Conservation (phyloP, 2,329 filamentous ascomycete genomes). For the Chaetomiaceae sp. region DNA sequence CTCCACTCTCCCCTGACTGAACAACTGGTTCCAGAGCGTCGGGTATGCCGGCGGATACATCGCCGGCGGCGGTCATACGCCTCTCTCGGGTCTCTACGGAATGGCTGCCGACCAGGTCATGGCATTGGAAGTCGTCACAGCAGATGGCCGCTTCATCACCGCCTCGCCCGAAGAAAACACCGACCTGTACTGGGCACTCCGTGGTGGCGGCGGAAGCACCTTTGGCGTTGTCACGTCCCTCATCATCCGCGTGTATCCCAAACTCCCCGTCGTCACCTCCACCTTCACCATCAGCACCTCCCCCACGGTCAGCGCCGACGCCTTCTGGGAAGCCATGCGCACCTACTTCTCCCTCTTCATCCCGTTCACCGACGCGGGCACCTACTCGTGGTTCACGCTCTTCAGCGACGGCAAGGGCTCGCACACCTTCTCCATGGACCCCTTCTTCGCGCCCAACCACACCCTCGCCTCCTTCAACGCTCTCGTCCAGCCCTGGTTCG, state of each 20-base stretch:
- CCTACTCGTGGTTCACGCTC: constrained; percentile 33
- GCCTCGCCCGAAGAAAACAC: constrained; percentile 34
- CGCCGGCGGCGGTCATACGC: constrained; percentile 48
- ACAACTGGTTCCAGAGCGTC: too few species aligned
- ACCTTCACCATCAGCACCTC: constrained; percentile 36
- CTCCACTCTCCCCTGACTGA: too few species aligned
- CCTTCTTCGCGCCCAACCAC: constrained; percentile 34
- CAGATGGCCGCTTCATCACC: constrained; percentile 41
- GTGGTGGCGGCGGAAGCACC: constrained; percentile 20
- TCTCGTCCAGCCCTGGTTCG: constrained; percentile 33
- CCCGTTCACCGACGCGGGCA: constrained; percentile 33
- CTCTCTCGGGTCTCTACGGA: constrained; percentile 41
- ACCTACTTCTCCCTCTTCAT: constrained; percentile 39
- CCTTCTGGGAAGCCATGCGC: constrained; percentile 39
- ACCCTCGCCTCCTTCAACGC: constrained; percentile 30
- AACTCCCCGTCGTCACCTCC: constrained; percentile 16
- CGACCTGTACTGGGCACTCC: constrained; percentile 42
- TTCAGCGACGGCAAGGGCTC: constrained; percentile 27
- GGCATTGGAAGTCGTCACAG: constrained; percentile 44
- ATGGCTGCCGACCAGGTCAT: constrained; percentile 43
- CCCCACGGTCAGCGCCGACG: constrained; percentile 34
- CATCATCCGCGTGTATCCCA: constrained; percentile 20
- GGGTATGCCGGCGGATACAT: constrained; percentile 55
- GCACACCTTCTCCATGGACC: constrained; percentile 35
- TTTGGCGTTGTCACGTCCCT: constrained; percentile 20